Evolutionary conservation across 306 rosid species (phyloP).

Genomic region (Quercus wislizeni): DNA sequence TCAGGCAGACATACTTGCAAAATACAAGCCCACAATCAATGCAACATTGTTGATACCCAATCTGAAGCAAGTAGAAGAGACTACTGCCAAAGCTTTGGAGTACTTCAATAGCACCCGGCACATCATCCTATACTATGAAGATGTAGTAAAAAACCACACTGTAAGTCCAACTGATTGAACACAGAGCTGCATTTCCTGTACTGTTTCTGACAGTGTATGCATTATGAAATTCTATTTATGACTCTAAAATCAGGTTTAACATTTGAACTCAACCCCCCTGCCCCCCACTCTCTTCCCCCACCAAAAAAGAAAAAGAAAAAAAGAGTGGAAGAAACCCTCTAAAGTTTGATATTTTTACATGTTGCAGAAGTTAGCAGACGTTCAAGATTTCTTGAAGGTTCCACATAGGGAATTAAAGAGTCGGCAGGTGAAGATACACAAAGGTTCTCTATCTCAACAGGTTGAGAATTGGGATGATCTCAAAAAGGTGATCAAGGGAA

Average conservation of each 20-base stretch:
- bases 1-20: slow-evolving; percentile 91
- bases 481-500: slow-evolving; percentile 56
- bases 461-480: slow-evolving; percentile 69
- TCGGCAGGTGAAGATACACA: slow-evolving; percentile 95
- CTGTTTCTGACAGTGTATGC: not conserved
- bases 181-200: not conserved
- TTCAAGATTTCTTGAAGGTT: slow-evolving; percentile 83
- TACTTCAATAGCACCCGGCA: slow-evolving; percentile 86
- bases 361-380: slow-evolving; percentile 70
- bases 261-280: not conserved
- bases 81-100: slow-evolving; percentile 76
- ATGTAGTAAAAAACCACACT: slow-evolving; percentile 69
- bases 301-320: not conserved
- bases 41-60: slow-evolving; percentile 55
- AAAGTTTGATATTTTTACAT: slow-evolving; percentile 1
- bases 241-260: not conserved
- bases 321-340: not conserved
- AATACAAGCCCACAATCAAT: slow-evolving; percentile 84
- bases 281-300: not conserved
- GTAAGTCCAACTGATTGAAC: slow-evolving; percentile 43
- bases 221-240: not conserved
- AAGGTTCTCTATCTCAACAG: slow-evolving; percentile 62
- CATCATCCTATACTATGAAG: slow-evolving; percentile 81
- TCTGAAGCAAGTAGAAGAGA: slow-evolving; percentile 70
- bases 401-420: slow-evolving; percentile 67